Percentiles rank a stretch among this genome's conserved stretches.
These are phyloP conservation scores for Xylaria flabelliformis DNA, from an alignment of 495 filamentous ascomycete species.

Conservation along the genomic window DNA sequence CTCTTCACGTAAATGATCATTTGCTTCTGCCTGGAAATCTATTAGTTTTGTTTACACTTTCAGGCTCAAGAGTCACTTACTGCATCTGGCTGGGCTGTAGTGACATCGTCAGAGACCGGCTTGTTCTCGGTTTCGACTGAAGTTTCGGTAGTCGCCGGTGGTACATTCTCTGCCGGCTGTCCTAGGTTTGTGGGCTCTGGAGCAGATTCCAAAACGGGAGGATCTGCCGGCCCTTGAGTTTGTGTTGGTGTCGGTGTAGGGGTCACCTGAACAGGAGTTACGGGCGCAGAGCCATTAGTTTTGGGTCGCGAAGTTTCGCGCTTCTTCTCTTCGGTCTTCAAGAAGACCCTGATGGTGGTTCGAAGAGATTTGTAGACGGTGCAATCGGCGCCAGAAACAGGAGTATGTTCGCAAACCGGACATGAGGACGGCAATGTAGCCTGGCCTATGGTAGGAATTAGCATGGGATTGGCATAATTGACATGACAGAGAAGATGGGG, in stretches of 20 bases:
- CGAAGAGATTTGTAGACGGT: conserved; percentile 86
- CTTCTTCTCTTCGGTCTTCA: conserved; percentile 89
- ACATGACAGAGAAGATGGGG: conserved; percentile 23
- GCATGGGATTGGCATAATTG: conserved; percentile 15
- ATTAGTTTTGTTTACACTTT: not conserved
- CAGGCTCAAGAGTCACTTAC: conserved; percentile 19
- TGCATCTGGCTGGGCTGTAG: conserved; percentile 26
- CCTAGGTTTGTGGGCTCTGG: conserved; percentile 25
- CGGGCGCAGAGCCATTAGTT: conserved; percentile 50
- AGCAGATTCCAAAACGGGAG: conserved; percentile 28
- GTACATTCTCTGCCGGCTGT: conserved; percentile 20
- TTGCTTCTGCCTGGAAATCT: conserved; percentile 9
- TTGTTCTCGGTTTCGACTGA: conserved; percentile 28
- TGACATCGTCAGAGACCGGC: not conserved
- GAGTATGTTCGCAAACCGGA: conserved; percentile 90
- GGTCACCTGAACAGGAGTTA: conserved; percentile 50
- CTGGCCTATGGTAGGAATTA: conserved; percentile 65
- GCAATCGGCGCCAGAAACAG: conserved; percentile 83
- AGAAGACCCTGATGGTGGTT: conserved; percentile 85
- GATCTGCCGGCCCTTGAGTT: conserved; percentile 31
- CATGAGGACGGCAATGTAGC: conserved; percentile 77
- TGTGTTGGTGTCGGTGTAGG: conserved; percentile 34
- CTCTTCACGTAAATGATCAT: conserved; percentile 35
- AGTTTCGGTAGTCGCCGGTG: conserved; percentile 1
- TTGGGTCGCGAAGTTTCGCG: conserved; percentile 65